Conservation (phyloP, 2,329 filamentous ascomycete species). For the Pseudopyrenochaeta lycopersici region DNA sequence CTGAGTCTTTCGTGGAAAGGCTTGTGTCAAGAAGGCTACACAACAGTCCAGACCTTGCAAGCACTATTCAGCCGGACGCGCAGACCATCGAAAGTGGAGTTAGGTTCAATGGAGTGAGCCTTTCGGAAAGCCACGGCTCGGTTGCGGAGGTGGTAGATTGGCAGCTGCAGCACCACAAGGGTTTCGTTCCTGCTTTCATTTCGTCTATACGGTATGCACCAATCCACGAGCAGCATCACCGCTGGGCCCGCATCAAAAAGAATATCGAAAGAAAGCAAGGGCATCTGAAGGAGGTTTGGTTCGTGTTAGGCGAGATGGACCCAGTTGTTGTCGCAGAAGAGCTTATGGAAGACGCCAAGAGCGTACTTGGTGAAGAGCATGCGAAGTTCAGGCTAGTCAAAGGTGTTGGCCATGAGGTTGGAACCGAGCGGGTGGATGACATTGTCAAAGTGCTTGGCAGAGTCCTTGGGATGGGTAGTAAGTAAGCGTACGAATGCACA, state of each 20-base stretch:
- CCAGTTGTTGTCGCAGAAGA: slow-evolving; percentile 73
- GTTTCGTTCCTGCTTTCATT: slow-evolving; percentile 75
- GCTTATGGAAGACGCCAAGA: slow-evolving; percentile 67
- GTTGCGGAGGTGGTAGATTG: slow-evolving; percentile 65
- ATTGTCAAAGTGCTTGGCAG: slow-evolving; percentile 54
- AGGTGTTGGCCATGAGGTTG: slow-evolving; percentile 74
- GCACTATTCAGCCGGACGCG: slow-evolving; percentile 2
- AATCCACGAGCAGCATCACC: slow-evolving; percentile 68
- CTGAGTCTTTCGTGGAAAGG: slow-evolving; percentile 63
- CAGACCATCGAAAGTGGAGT: not conserved
- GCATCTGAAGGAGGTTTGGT: slow-evolving; percentile 63
- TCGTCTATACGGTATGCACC: slow-evolving; percentile 75
- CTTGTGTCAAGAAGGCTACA: slow-evolving; percentile 39
- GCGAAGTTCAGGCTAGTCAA: slow-evolving; percentile 64
- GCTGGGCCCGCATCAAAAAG: slow-evolving; percentile 68
- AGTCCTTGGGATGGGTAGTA: not conserved
- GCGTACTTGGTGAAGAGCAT: slow-evolving; percentile 64
- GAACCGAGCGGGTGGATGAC: slow-evolving; percentile 67
- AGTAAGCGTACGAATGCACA: not conserved
- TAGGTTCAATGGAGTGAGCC: slow-evolving; percentile 3
- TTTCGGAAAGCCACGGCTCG: slow-evolving; percentile 3
- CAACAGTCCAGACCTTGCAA: not conserved
- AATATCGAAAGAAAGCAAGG: slow-evolving; percentile 40
- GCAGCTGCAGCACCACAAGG: slow-evolving; percentile 72
- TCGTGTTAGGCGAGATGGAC: slow-evolving; percentile 74